Evolutionary conservation across 768 basidiomycete genomes (phyloP).

Genomic region (Peribolospora baueri): DNA sequence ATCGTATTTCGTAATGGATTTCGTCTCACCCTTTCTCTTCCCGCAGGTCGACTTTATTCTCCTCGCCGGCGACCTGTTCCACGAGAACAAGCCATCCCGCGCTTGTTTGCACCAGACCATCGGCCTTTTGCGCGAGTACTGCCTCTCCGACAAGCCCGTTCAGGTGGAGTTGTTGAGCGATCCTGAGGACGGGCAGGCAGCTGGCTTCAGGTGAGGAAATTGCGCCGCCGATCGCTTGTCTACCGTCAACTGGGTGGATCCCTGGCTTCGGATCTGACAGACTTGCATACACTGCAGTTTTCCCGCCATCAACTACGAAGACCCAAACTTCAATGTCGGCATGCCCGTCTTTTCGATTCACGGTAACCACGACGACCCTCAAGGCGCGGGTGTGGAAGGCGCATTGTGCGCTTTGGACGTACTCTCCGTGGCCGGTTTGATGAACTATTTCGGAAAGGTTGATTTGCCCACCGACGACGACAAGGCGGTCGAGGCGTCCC

Average conservation of each 20-base stretch:
- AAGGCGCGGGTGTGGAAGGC: constrained; percentile 86
- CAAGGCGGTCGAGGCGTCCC: constrained; percentile 27
- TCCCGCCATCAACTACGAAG: constrained; percentile 90
- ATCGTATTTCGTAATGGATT: background rate
- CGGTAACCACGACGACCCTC: constrained; percentile 97
- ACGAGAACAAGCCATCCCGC: constrained; percentile 85
- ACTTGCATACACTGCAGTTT: constrained; percentile 31
- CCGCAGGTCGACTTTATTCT: constrained; percentile 78
- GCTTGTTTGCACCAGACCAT: constrained; percentile 73
- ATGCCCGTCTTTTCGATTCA: constrained; percentile 99
- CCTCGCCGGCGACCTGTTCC: constrained; percentile 86
- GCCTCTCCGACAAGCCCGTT: constrained; percentile 67
- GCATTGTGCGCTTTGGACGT: constrained; percentile 87
- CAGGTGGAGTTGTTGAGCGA: constrained; percentile 76
- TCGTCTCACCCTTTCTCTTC: background rate
- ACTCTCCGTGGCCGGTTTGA: constrained; percentile 69
- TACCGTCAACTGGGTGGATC: background rate
- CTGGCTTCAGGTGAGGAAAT: constrained; percentile 52
- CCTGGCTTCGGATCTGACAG: background rate
- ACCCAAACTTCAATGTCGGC: constrained; percentile 75
- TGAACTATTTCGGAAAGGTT: constrained; percentile 96
- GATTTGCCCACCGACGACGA: constrained; percentile 53
- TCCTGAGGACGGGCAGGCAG: constrained; percentile 66
- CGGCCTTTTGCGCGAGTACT: constrained; percentile 71
- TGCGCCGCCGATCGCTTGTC: background rate